Conservation (phyloP, 176 grass and related monocot species). For the Canna indica region DNA sequence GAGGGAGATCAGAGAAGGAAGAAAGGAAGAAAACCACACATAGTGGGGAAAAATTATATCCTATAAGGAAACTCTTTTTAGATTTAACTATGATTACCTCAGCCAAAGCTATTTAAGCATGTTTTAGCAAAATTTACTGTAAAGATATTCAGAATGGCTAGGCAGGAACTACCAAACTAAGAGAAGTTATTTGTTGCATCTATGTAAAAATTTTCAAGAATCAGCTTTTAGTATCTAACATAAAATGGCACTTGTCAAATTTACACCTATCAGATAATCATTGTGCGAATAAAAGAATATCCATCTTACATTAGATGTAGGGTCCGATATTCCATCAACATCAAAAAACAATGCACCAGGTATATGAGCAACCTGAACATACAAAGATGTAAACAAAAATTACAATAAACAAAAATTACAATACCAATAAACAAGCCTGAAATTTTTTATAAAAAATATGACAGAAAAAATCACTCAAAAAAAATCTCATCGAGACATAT, state of each 20-base stretch:
- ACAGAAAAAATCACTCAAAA: background rate
- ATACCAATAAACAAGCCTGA: too few species aligned
- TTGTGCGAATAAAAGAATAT: background rate
- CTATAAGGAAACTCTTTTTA: too few species aligned
- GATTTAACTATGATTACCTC: too few species aligned
- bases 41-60: too few species aligned
- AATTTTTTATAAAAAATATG: background rate
- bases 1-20: too few species aligned
- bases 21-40: too few species aligned
- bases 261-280: background rate
- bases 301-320: constrained; percentile 59
- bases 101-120: too few species aligned
- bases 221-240: background rate
- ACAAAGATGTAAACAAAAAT: background rate
- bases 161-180: too few species aligned
- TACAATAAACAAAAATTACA: background rate
- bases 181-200: too few species aligned
- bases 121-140: too few species aligned
- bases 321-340: constrained; percentile 91
- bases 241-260: background rate
- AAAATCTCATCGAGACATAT: too few species aligned
- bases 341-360: constrained; percentile 88
- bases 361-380: constrained; percentile 86
- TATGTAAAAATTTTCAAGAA: background rate
- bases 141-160: too few species aligned